phyloP scores from a whole-genome alignment of 2,329 filamentous ascomycete genomes.

The Aspergillus uvarum region DNA sequence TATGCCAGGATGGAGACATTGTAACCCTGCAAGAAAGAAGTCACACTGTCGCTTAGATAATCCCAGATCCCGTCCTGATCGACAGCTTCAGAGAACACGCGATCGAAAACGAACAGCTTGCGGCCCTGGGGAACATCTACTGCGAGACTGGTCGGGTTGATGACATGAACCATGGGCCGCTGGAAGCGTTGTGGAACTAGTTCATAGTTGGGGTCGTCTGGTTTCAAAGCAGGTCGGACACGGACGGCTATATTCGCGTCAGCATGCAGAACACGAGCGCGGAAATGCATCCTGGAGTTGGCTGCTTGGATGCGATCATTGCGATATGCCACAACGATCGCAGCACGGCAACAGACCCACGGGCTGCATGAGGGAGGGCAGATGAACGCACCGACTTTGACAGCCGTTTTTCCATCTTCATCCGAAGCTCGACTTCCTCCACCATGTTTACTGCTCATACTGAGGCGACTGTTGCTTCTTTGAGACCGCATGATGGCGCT shows the following conservation, averaged over 20 bases:
- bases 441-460: constrained; percentile 70
- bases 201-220: constrained; percentile 87
- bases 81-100: constrained; percentile 82
- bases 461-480: constrained; percentile 81
- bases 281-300: neutral
- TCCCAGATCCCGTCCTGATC: constrained; percentile 91
- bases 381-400: constrained; percentile 83
- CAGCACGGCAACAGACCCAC: neutral
- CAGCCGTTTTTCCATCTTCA: constrained; percentile 84
- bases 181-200: constrained; percentile 95
- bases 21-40: constrained; percentile 90
- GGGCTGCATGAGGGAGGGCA: neutral
- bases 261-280: constrained; percentile 9
- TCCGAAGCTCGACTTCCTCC: constrained; percentile 81
- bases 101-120: constrained; percentile 95
- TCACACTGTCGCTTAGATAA: constrained; percentile 86
- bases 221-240: constrained; percentile 79
- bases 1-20: constrained; percentile 98
- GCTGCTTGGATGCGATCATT: constrained; percentile 1
- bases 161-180: constrained; percentile 85
- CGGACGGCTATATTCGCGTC: constrained; percentile 68
- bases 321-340: constrained; percentile 4
- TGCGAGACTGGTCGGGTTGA: constrained; percentile 76
- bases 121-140: constrained; percentile 90
- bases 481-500: constrained; percentile 77